Conservation (phyloP, 352 stramenopile species). For the Plasmopara viticola region DNA sequence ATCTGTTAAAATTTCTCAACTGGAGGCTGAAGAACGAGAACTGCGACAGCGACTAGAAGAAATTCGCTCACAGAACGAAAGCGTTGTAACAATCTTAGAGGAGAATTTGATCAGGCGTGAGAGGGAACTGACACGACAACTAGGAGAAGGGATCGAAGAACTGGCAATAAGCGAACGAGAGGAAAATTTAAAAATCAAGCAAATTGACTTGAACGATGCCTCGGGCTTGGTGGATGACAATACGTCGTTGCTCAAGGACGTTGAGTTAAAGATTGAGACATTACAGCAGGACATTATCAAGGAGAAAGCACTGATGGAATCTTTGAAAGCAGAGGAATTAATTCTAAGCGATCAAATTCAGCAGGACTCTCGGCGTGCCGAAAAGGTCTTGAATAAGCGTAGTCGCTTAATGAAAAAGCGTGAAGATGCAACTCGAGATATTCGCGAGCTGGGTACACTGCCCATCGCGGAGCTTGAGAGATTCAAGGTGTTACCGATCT, state of each 20-base stretch:
- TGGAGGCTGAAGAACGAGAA: constrained; percentile 86
- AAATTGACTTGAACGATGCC: constrained; percentile 86
- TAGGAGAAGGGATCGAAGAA: constrained; percentile 59
- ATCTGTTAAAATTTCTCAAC: constrained; percentile 54
- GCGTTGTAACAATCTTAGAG: constrained; percentile 85
- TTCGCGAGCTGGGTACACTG: constrained; percentile 95
- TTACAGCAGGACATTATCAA: constrained; percentile 47
- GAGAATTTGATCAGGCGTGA: constrained; percentile 90
- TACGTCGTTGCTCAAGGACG: constrained; percentile 42
- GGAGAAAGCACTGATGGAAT: constrained; percentile 42
- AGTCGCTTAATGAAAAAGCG: constrained; percentile 81
- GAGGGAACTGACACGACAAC: constrained; percentile 50
- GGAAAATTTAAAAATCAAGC: constrained; percentile 80
- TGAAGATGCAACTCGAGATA: constrained; percentile 94
- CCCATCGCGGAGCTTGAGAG: constrained; percentile 90
- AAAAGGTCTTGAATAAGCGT: constrained; percentile 81
- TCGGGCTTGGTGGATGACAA: constrained; percentile 65
- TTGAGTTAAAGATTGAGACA: constrained; percentile 50
- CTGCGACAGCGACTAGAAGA: constrained; percentile 82
- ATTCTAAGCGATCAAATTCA: constrained; percentile 79
- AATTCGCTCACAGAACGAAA: constrained; percentile 81
- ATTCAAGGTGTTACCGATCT: constrained; percentile 84
- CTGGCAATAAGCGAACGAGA: constrained; percentile 55
- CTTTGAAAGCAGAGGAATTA: constrained; percentile 50
- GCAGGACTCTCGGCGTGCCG: constrained; percentile 64